A percentile compares a stretch with the other conserved stretches of the same genome.
Conservation (phyloP, 768 basidiomycete genomes). For the Rossbeevera mucosa region DNA sequence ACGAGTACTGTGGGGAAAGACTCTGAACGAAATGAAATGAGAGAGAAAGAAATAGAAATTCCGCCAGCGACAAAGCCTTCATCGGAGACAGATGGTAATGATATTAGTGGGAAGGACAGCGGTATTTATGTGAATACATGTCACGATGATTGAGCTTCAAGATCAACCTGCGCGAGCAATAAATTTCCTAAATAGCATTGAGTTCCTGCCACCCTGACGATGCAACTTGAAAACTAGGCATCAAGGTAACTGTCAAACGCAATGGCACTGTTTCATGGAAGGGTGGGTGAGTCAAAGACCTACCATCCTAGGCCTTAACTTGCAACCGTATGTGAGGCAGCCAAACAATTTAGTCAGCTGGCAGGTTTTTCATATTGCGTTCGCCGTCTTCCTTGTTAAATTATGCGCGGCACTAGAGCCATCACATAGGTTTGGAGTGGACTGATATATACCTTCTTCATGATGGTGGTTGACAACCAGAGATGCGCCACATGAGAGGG, state of each 20-base stretch:
- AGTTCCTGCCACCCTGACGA: not conserved
- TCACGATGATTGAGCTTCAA: not conserved
- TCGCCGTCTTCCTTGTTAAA: not conserved
- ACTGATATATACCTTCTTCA: not conserved
- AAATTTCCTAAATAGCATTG: not conserved
- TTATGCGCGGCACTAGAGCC: not conserved
- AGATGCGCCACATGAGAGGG: no score
- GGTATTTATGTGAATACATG: not conserved
- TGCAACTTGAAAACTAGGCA: not conserved
- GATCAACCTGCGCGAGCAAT: not conserved
- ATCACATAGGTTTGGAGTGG: not conserved
- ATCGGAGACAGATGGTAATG: conserved; percentile 1
- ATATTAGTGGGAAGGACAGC: not conserved
- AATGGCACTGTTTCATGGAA: not conserved
- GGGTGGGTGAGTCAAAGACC: not conserved
- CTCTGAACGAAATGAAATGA: conserved; percentile 13
- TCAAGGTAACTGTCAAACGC: not conserved
- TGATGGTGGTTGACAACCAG: no score
- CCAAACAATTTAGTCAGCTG: not conserved
- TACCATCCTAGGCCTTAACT: not conserved
- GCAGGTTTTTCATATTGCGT: not conserved
- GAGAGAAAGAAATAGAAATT: conserved; percentile 2
- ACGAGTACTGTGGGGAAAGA: conserved; percentile 43
- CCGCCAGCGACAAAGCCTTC: conserved; percentile 2
- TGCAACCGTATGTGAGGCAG: not conserved